Conservation (phyloP, 2,329 filamentous ascomycete genomes). For the Ophiostoma triangulosporum region DNA sequence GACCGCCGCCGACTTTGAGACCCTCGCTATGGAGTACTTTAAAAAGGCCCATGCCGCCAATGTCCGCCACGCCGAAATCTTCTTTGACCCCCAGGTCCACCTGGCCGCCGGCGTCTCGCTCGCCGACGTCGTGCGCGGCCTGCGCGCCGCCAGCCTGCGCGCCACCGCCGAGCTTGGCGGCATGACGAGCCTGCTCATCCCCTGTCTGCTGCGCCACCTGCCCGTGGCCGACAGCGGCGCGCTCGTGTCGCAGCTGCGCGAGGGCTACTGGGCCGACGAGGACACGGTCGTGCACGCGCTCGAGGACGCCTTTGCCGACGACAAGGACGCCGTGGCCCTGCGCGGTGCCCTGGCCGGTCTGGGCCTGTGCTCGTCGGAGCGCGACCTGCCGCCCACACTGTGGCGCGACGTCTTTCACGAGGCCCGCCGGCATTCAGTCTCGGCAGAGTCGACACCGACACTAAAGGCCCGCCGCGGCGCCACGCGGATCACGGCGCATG, state of each 20-base stretch:
- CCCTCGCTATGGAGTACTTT: conserved; percentile 61
- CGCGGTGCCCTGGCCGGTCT: conserved; percentile 16
- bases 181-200: conserved; percentile 51
- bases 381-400: conserved; percentile 29
- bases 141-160: conserved; percentile 43
- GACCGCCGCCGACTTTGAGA: conserved; percentile 54
- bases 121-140: conserved; percentile 49
- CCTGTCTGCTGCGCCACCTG: conserved; percentile 60
- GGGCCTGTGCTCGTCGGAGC: conserved; percentile 20
- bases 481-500: conserved; percentile 52
- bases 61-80: conserved; percentile 61
- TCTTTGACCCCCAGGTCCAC: conserved; percentile 72
- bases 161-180: conserved; percentile 46
- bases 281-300: conserved; percentile 2
- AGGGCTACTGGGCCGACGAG: conserved; percentile 26
- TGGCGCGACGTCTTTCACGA: conserved; percentile 49
- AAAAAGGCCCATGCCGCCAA: conserved; percentile 47
- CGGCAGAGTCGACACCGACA: conserved; percentile 28
- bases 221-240: conserved; percentile 42
- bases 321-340: neutral
- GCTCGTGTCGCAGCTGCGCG: conserved; percentile 29
- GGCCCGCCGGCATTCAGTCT: conserved; percentile 23
- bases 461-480: conserved; percentile 24
- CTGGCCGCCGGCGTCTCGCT: conserved; percentile 48
- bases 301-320: conserved; percentile 1